phyloP scores from a whole-genome alignment of 768 basidiomycete genomes.

The Pleurotus djamor region DNA sequence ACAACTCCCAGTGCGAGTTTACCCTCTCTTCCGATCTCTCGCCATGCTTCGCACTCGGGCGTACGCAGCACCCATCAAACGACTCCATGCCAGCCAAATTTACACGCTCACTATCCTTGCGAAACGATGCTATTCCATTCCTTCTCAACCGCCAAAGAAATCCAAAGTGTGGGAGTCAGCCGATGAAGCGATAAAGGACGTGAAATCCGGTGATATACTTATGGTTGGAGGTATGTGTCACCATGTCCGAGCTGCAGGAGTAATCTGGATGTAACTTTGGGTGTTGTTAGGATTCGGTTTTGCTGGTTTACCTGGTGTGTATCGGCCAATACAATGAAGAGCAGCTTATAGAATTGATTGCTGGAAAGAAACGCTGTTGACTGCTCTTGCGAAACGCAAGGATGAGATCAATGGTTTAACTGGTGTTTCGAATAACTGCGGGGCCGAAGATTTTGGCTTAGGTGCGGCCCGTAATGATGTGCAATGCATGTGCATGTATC shows the following conservation, averaged over 20 bases:
- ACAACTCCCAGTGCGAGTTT: not conserved
- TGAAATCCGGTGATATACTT: conserved; percentile 77
- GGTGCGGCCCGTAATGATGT: conserved; percentile 33
- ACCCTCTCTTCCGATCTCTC: not conserved
- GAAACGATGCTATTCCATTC: conserved; percentile 12
- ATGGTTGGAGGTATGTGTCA: conserved; percentile 73
- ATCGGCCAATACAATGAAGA: not conserved
- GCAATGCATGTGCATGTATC: no score
- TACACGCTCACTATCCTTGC: conserved; percentile 1
- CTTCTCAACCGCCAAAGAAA: conserved; percentile 29
- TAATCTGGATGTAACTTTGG: not conserved
- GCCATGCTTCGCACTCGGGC: not conserved
- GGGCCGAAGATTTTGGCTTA: conserved; percentile 65
- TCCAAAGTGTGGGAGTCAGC: conserved; percentile 79
- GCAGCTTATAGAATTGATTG: not conserved
- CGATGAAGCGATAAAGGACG: conserved; percentile 80
- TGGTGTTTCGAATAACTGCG: conserved; percentile 89
- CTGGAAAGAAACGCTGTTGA: conserved; percentile 74
- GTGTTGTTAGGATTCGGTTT: conserved; percentile 75
- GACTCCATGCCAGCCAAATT: not conserved
- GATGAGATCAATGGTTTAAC: conserved; percentile 69
- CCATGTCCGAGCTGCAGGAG: not conserved
- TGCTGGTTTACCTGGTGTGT: conserved; percentile 81
- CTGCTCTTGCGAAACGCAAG: conserved; percentile 69
- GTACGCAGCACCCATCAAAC: not conserved